Evolutionary conservation across 176 grass and related monocot genomes (phyloP).

Genomic region (Lolium multiflorum): DNA sequence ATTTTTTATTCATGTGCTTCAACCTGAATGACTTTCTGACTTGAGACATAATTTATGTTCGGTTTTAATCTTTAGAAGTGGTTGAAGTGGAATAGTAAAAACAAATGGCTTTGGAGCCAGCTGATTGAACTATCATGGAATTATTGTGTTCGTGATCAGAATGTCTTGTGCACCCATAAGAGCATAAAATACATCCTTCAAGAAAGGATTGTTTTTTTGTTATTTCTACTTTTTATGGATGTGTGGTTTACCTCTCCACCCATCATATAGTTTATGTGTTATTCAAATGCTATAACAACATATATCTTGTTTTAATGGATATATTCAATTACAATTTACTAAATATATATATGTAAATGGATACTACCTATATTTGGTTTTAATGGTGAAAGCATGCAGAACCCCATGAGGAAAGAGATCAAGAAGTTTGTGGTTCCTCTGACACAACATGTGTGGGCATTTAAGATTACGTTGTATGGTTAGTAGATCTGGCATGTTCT

Average conservation of each 20-base stretch:
- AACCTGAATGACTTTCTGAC: no score
- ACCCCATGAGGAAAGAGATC: constrained; percentile 53
- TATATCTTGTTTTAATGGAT: constrained; percentile 13
- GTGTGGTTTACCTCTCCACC: constrained; percentile 75
- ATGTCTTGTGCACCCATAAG: constrained; percentile 47
- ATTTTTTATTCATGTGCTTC: no score
- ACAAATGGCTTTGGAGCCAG: no score
- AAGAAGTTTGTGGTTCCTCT: constrained; percentile 51
- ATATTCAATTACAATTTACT: background rate
- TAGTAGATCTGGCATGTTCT: background rate
- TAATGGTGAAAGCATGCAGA: constrained; percentile 69
- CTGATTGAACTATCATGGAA: no score
- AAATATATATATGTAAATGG: constrained; percentile 27
- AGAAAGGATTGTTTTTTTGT: constrained; percentile 75
- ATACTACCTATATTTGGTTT: constrained; percentile 68
- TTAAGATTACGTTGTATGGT: background rate
- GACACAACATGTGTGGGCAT: constrained; percentile 31
- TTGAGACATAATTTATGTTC: no score
- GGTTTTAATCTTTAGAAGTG: no score
- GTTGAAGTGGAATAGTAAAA: no score
- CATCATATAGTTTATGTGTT: constrained; percentile 90
- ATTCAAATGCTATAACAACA: constrained; percentile 62
- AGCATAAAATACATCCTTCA: constrained; percentile 88
- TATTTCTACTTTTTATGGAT: constrained; percentile 71
- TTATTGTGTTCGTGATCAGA: no score